Evolutionary conservation across 2,329 filamentous ascomycete genomes (phyloP).

Genomic region (Shiraia bambusicola): DNA sequence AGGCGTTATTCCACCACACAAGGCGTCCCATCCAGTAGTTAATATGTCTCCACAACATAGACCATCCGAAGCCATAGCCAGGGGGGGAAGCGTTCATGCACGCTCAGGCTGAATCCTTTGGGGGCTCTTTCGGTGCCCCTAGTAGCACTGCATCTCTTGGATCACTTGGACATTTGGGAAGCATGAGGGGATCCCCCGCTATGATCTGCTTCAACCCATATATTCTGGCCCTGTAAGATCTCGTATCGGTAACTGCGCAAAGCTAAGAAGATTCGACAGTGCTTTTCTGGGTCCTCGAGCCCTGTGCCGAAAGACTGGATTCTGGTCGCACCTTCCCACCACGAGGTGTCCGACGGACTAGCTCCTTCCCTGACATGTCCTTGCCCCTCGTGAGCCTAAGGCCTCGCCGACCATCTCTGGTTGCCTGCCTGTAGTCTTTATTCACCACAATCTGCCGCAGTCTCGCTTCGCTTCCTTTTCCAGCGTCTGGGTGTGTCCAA

Average conservation of each 20-base stretch:
- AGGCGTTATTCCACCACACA: not conserved
- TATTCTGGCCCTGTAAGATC: constrained; percentile 17
- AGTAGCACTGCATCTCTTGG: not conserved
- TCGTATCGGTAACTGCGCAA: constrained; percentile 11
- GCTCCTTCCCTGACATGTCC: constrained; percentile 7
- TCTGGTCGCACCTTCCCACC: constrained; percentile 5
- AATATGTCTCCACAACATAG: not conserved
- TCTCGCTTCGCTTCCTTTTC: constrained; percentile 3
- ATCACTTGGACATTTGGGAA: not conserved
- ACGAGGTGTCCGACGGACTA: constrained; percentile 11
- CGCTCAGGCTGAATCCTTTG: no score
- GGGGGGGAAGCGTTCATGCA: no score
- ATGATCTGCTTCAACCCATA: constrained; percentile 11
- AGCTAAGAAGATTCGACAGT: constrained; percentile 16
- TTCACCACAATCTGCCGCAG: constrained; percentile 16
- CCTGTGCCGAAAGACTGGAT: constrained; percentile 20
- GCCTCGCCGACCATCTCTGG: constrained; percentile 17
- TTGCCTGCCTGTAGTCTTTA: constrained; percentile 13
- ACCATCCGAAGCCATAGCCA: no score
- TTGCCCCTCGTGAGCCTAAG: constrained; percentile 3
- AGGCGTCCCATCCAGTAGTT: not conserved
- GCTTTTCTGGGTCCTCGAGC: constrained; percentile 35
- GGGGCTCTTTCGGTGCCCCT: not conserved
- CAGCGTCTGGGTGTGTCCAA: no score
- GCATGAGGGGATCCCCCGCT: constrained; percentile 8